Conservation (phyloP, 768 basidiomycete species). For the Boletus huronensis region DNA sequence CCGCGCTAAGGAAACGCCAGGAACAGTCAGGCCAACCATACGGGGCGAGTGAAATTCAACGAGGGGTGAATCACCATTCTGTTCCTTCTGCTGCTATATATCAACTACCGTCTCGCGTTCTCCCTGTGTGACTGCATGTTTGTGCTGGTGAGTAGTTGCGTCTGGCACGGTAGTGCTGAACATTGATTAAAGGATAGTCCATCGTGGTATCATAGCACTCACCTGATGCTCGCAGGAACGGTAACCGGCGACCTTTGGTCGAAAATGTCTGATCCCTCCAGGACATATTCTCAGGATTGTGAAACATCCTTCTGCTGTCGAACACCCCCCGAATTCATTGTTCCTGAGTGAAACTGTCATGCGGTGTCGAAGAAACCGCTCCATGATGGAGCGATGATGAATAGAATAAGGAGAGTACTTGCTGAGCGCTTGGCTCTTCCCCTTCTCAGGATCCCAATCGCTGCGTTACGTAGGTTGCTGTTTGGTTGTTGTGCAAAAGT, state of each 20-base stretch:
- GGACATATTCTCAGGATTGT: neutral
- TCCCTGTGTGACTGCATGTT: too few relatives aligned
- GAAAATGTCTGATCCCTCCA: neutral
- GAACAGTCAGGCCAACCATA: neutral
- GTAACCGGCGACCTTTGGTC: neutral
- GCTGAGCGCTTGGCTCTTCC: too few relatives aligned
- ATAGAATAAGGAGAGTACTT: too few relatives aligned
- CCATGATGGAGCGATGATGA: too few relatives aligned
- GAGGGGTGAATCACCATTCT: neutral
- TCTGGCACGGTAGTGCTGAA: neutral
- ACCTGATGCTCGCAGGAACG: neutral
- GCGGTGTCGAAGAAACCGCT: neutral
- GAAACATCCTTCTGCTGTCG: neutral
- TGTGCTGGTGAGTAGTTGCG: neutral
- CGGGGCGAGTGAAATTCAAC: neutral
- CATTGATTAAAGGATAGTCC: neutral
- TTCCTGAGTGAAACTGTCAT: neutral
- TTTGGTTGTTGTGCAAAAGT: too few relatives aligned
- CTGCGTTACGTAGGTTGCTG: too few relatives aligned
- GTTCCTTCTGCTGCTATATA: neutral
- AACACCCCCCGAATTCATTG: neutral
- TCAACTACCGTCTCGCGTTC: too few relatives aligned
- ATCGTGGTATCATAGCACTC: neutral
- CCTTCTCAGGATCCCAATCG: too few relatives aligned
- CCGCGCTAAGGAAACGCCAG: neutral